These are phyloP conservation scores for Helminthosporium solani DNA, from an alignment of 2,329 filamentous ascomycete species.

Conservation along the genomic window DNA sequence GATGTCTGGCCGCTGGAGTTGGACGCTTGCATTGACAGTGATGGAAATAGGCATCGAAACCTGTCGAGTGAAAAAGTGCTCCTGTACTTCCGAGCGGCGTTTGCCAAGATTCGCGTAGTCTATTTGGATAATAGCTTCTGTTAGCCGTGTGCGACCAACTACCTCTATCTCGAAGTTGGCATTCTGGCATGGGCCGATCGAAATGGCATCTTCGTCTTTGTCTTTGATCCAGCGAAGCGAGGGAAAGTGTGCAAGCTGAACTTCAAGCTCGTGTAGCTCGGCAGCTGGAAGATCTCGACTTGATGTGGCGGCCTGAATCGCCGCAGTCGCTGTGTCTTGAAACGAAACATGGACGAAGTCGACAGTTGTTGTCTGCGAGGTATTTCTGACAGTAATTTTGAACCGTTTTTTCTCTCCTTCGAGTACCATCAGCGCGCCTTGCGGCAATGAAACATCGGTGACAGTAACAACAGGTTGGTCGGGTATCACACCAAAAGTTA, in stretches of 20 bases:
- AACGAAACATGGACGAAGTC: slow-evolving; percentile 88
- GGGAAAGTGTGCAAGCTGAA: slow-evolving; percentile 71
- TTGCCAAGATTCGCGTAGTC: slow-evolving; percentile 83
- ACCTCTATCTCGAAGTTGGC: slow-evolving; percentile 80
- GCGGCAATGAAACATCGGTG: slow-evolving; percentile 73
- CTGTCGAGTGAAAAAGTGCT: slow-evolving; percentile 81
- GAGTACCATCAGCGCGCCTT: slow-evolving; percentile 86
- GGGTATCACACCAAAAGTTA: slow-evolving; percentile 73
- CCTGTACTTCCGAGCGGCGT: slow-evolving; percentile 64
- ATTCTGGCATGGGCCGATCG: slow-evolving; percentile 67
- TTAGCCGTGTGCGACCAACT: slow-evolving; percentile 80
- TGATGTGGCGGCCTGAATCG: slow-evolving; percentile 71
- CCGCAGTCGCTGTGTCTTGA: slow-evolving; percentile 79
- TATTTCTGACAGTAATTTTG: slow-evolving; percentile 76
- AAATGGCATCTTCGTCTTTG: slow-evolving; percentile 48
- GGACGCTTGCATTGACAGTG: slow-evolving; percentile 88
- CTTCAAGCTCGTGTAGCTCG: slow-evolving; percentile 83
- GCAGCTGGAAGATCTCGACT: slow-evolving; percentile 75
- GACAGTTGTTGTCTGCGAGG: slow-evolving; percentile 67
- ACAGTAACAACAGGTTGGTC: slow-evolving; percentile 76
- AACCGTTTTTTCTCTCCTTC: slow-evolving; percentile 84
- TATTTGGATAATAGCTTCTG: slow-evolving; percentile 75
- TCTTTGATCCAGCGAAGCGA: slow-evolving; percentile 57
- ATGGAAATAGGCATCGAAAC: slow-evolving; percentile 78
- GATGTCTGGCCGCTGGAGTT: slow-evolving; percentile 77